These are phyloP conservation scores for Leersia perrieri DNA, from an alignment of 176 grass and related monocot species.

Conservation along the genomic window DNA sequence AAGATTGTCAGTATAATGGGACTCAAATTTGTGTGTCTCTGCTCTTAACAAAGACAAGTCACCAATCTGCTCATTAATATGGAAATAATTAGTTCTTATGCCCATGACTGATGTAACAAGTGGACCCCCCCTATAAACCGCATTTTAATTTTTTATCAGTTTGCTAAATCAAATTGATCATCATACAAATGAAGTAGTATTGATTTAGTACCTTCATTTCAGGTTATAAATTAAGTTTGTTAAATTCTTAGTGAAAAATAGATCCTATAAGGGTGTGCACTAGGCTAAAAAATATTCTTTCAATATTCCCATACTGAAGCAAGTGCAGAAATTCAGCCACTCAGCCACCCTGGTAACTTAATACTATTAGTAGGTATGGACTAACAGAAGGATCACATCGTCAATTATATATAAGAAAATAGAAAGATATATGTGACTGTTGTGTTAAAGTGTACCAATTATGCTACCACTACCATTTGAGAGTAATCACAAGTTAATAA, in stretches of 20 bases:
- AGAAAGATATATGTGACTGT: background rate
- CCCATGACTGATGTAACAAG: background rate
- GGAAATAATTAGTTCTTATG: background rate
- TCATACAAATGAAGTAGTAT: background rate
- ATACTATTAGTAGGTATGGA: slow-evolving; percentile 28
- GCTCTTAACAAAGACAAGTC: slow-evolving; percentile 70
- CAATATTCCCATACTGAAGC: background rate
- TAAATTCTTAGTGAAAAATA: background rate
- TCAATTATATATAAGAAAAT: slow-evolving; percentile 20
- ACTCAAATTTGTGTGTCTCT: slow-evolving; percentile 95
- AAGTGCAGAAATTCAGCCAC: background rate
- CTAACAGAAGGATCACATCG: background rate
- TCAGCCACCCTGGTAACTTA: background rate
- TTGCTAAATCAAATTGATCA: background rate
- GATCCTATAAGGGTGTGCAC: background rate
- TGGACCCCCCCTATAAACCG: background rate
- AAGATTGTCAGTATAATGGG: slow-evolving; percentile 76
- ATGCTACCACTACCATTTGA: background rate
- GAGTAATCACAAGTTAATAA: background rate
- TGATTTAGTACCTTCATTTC: background rate
- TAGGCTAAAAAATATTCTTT: background rate
- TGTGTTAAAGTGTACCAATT: background rate
- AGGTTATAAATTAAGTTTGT: background rate
- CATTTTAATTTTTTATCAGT: background rate
- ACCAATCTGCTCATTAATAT: slow-evolving; percentile 53